phyloP scores from a whole-genome alignment of 106 monocot genomes.

The Cymbidium sinense region DNA sequence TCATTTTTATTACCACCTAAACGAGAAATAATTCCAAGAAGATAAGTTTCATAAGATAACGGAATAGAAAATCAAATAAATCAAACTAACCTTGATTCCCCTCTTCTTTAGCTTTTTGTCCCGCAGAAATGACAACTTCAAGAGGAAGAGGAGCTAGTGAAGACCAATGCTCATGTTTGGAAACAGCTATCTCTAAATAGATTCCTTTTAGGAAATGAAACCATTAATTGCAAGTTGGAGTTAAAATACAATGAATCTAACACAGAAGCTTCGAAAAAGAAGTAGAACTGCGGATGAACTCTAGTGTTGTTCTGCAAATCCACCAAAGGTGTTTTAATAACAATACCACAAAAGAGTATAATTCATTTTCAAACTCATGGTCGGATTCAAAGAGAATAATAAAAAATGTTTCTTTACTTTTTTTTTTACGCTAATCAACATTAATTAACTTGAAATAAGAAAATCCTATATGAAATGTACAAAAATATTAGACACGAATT shows the following conservation, averaged over 20 bases:
- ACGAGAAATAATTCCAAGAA: not conserved
- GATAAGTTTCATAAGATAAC: not conserved
- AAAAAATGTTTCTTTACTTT: not conserved
- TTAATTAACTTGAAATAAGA: not conserved
- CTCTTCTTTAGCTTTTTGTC: slow-evolving; percentile 87
- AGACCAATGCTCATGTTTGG: slow-evolving; percentile 92
- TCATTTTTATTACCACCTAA: slow-evolving; percentile 52
- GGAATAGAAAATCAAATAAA: not conserved
- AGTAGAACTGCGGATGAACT: not conserved
- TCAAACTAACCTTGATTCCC: slow-evolving; percentile 16
- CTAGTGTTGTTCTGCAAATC: not conserved
- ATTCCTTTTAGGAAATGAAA: slow-evolving; percentile 33
- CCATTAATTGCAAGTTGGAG: not conserved
- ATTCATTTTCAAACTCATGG: not conserved
- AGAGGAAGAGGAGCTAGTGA: slow-evolving; percentile 89
- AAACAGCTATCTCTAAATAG: slow-evolving; percentile 71
- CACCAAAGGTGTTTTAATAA: not conserved
- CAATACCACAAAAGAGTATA: not conserved
- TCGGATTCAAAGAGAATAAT: not conserved
- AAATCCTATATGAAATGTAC: not conserved
- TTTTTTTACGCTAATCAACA: not conserved
- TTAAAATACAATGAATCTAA: slow-evolving; percentile 1
- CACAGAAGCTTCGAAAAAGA: not conserved
- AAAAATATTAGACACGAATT: not conserved
- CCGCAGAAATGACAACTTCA: slow-evolving; percentile 81